These are phyloP conservation scores for Pseudozyma sp. DNA, from an alignment of 1,284 basidiomycete genomes.

Conservation along the genomic window DNA sequence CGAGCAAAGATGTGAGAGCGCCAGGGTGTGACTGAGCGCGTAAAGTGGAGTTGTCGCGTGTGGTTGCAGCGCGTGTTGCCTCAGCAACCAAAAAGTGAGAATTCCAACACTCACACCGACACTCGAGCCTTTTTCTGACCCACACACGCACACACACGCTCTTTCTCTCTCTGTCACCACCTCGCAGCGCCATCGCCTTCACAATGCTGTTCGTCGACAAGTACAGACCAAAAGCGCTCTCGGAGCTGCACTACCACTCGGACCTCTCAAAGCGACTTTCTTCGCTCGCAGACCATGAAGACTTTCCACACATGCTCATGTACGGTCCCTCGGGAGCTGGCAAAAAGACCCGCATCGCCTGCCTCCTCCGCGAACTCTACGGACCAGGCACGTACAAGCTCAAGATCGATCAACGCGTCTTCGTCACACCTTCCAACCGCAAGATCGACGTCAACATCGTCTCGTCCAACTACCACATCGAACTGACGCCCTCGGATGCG, in stretches of 20 bases:
- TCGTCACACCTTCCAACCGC: slow-evolving; percentile 91
- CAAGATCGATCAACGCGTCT: slow-evolving; percentile 97
- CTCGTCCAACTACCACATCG: slow-evolving; percentile 91
- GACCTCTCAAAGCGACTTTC: slow-evolving; percentile 82
- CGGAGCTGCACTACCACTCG: slow-evolving; percentile 88
- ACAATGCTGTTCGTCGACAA: slow-evolving; percentile 70
- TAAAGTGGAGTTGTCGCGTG: slow-evolving; percentile 22
- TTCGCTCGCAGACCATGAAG: slow-evolving; percentile 74
- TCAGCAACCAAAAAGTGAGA: not conserved
- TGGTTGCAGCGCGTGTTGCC: slow-evolving; percentile 11
- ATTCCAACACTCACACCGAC: slow-evolving; percentile 7
- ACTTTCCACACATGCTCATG: slow-evolving; percentile 97
- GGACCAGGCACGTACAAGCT: slow-evolving; percentile 95
- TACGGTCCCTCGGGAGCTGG: slow-evolving; percentile 97
- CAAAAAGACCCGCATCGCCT: slow-evolving; percentile 93
- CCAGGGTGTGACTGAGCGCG: slow-evolving; percentile 1
- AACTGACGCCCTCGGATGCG: slow-evolving; percentile 97
- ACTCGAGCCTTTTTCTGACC: not conserved
- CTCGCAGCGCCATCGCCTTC: not conserved
- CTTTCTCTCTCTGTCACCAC: slow-evolving; percentile 1
- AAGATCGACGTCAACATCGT: slow-evolving; percentile 97
- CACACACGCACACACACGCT: no score
- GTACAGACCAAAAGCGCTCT: slow-evolving; percentile 87
- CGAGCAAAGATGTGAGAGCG: not conserved
- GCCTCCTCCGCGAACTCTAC: slow-evolving; percentile 86